Percentiles rank a stretch among this genome's conserved stretches.
phyloP scores from a whole-genome alignment of 2,329 filamentous ascomycete genomes.

The Canariomyces notabilis region DNA sequence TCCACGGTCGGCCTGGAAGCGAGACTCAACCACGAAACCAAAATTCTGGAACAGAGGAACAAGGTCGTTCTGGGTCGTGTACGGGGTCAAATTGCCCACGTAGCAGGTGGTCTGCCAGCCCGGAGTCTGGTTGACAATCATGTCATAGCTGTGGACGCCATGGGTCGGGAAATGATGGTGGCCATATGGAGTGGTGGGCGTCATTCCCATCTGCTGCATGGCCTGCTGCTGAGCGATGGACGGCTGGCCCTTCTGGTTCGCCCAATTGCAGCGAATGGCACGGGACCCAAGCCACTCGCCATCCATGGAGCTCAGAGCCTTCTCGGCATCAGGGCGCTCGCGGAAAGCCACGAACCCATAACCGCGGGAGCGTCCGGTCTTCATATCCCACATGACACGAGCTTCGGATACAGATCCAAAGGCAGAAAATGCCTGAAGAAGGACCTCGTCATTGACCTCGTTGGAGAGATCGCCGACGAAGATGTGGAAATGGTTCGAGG shows the following conservation, averaged over 20 bases:
- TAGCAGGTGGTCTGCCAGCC: slow-evolving; percentile 99
- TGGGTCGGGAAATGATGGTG: slow-evolving; percentile 98
- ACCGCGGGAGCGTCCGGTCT: slow-evolving; percentile 93
- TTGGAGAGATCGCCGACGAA: slow-evolving; percentile 98
- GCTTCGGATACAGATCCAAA: slow-evolving; percentile 96
- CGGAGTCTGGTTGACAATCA: slow-evolving; percentile 91
- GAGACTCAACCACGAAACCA: slow-evolving; percentile 92
- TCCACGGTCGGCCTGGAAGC: slow-evolving; percentile 94
- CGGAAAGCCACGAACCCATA: slow-evolving; percentile 98
- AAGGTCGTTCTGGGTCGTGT: slow-evolving; percentile 93
- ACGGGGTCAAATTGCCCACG: slow-evolving; percentile 94
- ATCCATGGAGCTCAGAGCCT: slow-evolving; percentile 95
- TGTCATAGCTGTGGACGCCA: slow-evolving; percentile 94
- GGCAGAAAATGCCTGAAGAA: slow-evolving; percentile 89
- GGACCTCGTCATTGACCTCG: slow-evolving; percentile 95
- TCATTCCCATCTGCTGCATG: slow-evolving; percentile 97
- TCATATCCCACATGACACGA: slow-evolving; percentile 99
- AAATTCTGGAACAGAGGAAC: slow-evolving; percentile 99
- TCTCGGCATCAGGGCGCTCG: slow-evolving; percentile 88
- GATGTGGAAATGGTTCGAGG: slow-evolving; percentile 97
- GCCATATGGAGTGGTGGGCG: slow-evolving; percentile 90
- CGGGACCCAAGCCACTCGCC: slow-evolving; percentile 98
- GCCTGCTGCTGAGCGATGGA: slow-evolving; percentile 97
- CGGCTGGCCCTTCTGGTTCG: slow-evolving; percentile 99
- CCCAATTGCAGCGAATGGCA: slow-evolving; percentile 99